phyloP scores from a whole-genome alignment of 805 yeast genomes.

The Yamadazyma sp. region DNA sequence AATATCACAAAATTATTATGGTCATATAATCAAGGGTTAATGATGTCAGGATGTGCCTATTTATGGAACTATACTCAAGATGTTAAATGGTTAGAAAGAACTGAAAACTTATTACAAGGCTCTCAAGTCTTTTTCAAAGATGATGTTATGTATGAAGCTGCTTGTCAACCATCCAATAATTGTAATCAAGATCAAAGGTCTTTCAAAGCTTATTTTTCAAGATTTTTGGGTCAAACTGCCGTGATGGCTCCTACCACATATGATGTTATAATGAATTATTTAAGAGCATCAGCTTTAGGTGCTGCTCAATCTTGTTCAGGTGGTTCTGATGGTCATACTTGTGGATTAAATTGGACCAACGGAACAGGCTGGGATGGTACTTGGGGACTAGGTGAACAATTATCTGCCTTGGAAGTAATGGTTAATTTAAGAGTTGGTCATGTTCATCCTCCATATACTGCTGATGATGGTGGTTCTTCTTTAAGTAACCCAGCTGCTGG shows the following conservation, averaged over 20 bases:
- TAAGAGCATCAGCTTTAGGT: slow-evolving; percentile 45
- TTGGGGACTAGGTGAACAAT: slow-evolving; percentile 79
- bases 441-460: slow-evolving; percentile 60
- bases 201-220: slow-evolving; percentile 80
- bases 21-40: slow-evolving; percentile 83
- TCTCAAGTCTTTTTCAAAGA: slow-evolving; percentile 52
- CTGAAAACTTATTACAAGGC: slow-evolving; percentile 54
- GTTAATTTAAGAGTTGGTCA: slow-evolving; percentile 41
- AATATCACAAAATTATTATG: slow-evolving; percentile 60
- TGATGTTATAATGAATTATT: slow-evolving; percentile 42
- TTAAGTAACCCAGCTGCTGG: slow-evolving; percentile 71
- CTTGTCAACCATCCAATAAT: slow-evolving; percentile 63
- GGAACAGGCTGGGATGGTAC: slow-evolving; percentile 56
- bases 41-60: slow-evolving; percentile 78
- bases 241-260: slow-evolving; percentile 61
- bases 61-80: slow-evolving; percentile 71
- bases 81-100: slow-evolving; percentile 62
- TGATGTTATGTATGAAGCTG: slow-evolving; percentile 69
- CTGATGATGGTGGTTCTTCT: slow-evolving; percentile 67
- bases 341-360: slow-evolving; percentile 67
- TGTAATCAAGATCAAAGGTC: slow-evolving; percentile 89
- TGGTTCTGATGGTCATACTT: slow-evolving; percentile 71
- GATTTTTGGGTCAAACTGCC: slow-evolving; percentile 74
- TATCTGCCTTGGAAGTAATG: slow-evolving; percentile 67
- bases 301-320: slow-evolving; percentile 74